Evolutionary conservation across 352 stramenopile species (phyloP).

Genomic region (Pythium monospermum): DNA sequence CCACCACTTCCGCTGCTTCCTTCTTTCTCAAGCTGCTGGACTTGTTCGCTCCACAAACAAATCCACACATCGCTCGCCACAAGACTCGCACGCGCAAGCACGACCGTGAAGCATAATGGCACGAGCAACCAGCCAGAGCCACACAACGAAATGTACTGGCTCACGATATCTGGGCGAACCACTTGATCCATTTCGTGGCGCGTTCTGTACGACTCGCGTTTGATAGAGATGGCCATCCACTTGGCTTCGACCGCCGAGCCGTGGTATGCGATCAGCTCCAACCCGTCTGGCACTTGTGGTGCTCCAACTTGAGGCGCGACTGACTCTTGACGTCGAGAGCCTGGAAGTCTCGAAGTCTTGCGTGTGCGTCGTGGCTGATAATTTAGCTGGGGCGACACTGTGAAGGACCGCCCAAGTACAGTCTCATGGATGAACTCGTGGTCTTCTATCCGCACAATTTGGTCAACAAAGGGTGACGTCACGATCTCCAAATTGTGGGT

Average conservation of each 20-base stretch:
- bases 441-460: conserved; percentile 19
- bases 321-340: conserved; percentile 1
- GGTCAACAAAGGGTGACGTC: conserved; percentile 22
- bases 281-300: not conserved
- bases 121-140: conserved; percentile 18
- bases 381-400: conserved; percentile 1
- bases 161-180: not conserved
- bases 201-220: not conserved
- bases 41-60: conserved; percentile 21
- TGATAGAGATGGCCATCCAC: conserved; percentile 9
- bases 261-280: conserved; percentile 3
- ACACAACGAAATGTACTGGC: conserved; percentile 13
- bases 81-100: conserved; percentile 9
- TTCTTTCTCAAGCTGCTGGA: not conserved
- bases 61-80: conserved; percentile 22
- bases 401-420: conserved; percentile 2
- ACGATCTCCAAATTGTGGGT: conserved; percentile 73
- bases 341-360: not conserved
- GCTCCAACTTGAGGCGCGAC: too few species aligned
- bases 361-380: conserved; percentile 8
- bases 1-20: too few species aligned
- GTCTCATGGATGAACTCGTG: conserved; percentile 22
- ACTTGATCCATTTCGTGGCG: conserved; percentile 8
- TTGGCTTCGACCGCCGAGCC: conserved; percentile 8
- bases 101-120: conserved; percentile 6